A percentile compares a stretch with the other conserved stretches of the same genome.
phyloP scores from a whole-genome alignment of 73 alveolate genomes.

The Paramecium pentaurelia region DNA sequence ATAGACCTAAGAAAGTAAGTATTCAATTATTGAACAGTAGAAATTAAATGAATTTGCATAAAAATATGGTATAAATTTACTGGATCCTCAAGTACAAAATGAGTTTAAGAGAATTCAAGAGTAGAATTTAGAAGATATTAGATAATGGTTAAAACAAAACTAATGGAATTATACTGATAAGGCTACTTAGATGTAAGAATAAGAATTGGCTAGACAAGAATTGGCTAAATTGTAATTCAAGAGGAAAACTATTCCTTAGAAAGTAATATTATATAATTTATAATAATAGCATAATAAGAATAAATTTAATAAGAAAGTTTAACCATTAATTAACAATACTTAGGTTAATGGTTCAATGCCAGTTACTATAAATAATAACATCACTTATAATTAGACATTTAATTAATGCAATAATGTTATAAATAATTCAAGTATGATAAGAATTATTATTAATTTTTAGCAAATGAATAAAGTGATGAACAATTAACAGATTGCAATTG shows the following conservation, averaged over 20 bases:
- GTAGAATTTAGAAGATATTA: conserved; percentile 21
- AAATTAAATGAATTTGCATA: neutral
- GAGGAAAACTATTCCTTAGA: neutral
- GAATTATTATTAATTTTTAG: neutral
- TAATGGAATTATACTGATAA: conserved; percentile 40
- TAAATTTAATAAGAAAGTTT: neutral
- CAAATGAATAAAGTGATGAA: neutral
- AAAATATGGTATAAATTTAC: conserved; percentile 6
- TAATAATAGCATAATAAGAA: neutral
- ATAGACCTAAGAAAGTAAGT: conserved; percentile 28
- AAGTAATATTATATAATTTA: neutral
- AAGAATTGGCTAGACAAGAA: conserved; percentile 14
- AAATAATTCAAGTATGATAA: neutral
- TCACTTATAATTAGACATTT: neutral
- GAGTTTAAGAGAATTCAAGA: conserved; percentile 39
- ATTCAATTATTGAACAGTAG: neutral
- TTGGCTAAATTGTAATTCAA: conserved; percentile 10
- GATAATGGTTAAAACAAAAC: conserved; percentile 10
- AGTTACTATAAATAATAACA: neutral
- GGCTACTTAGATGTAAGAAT: neutral
- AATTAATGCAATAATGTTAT: neutral
- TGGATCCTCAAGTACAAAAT: conserved; percentile 10
- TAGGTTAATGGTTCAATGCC: neutral
- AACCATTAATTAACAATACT: neutral
- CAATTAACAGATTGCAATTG: neutral